Base-by-base conservation (phyloP, 2,329 filamentous ascomycete species). In the Arthrobotrys pseudoclavata region DNA sequence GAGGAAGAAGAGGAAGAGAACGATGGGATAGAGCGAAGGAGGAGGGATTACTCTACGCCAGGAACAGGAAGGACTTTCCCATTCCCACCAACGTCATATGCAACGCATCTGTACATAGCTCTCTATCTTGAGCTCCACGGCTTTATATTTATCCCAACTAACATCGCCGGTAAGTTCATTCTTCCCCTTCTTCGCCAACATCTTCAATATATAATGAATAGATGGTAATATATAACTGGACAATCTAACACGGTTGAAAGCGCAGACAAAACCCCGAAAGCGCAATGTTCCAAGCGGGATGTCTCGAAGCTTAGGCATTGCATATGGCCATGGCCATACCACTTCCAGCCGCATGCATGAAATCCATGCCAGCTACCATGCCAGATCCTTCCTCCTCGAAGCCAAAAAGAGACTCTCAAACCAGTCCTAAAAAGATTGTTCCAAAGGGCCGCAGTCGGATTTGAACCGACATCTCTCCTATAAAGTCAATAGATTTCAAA, bases 21-120 rank as follows among this genome's bases (percentile, higher is more conserved):
- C 78, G 79, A 81, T 29, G 63, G 34, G 47, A 24, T 24, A 34
- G 37, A 42, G 42, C 40, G 6, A 47, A 47, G 24, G 31, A 34
- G 31, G 31, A 34, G 31, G 31, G 7, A 34, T 34, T 34, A n/a
- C n/a, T n/a, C n/a, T n/a, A 34, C 26, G 26, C 4, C 31, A 34
- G 31, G 31, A 34, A 34, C 47, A 37, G 61, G 69, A 68, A 66
- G 52, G 62, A 61, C 61, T 62, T 74, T 24, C 69, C n/a, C 70
- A 48, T 75, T 75, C 63, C 53, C 20, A 62, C 63, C 64, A 76
- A 76, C 71, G 64, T 76, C 71, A 76, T 76, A 63, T 37, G 64
- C 71, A 76, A 76, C 71, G 20, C 71, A 40, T 12, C 37, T 9
- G 1, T 9, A 4, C 37, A 40, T n/a, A n/a, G n/a, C n/a, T 13